These are phyloP conservation scores for Durotheca rogersii DNA, from an alignment of 495 filamentous ascomycete species.

Conservation along the genomic window DNA sequence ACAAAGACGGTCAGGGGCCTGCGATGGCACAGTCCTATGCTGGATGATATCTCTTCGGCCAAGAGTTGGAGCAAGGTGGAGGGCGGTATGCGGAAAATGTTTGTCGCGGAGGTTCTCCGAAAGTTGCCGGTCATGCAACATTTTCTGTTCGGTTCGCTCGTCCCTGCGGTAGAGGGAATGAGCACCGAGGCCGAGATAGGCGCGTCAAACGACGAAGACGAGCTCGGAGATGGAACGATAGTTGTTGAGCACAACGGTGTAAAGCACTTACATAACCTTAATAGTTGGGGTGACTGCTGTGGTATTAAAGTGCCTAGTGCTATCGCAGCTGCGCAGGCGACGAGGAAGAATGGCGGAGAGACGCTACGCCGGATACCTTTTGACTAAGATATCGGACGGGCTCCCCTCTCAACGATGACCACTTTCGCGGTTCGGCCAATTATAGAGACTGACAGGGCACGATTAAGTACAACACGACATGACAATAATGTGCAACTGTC, in stretches of 20 bases:
- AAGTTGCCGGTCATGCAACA: slow-evolving; percentile 99
- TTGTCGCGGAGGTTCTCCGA: slow-evolving; percentile 84
- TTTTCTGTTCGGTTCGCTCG: slow-evolving; percentile 83
- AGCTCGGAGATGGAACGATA: slow-evolving; percentile 55
- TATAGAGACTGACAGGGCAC: no score
- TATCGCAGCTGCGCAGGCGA: slow-evolving; percentile 82
- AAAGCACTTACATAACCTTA: slow-evolving; percentile 64
- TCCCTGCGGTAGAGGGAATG: slow-evolving; percentile 83
- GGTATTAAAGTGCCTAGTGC: slow-evolving; percentile 97
- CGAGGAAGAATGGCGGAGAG: slow-evolving; percentile 68
- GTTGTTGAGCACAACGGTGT: slow-evolving; percentile 62
- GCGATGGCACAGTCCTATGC: slow-evolving; percentile 96
- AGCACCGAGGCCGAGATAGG: slow-evolving; percentile 55
- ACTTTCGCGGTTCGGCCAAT: no score
- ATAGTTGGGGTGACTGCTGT: slow-evolving; percentile 93
- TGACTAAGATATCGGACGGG: slow-evolving; percentile 57
- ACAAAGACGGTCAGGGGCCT: slow-evolving; percentile 96
- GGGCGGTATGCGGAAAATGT: slow-evolving; percentile 94
- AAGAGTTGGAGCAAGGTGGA: slow-evolving; percentile 92
- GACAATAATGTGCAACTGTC: no score
- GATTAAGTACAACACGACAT: no score
- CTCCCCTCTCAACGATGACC: no score
- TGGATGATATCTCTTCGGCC: slow-evolving; percentile 94
- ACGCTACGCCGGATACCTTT: slow-evolving; percentile 85
- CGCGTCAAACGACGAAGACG: slow-evolving; percentile 44